Evolutionary conservation across 2,329 filamentous ascomycete species (phyloP).

Genomic region (Penicillium polonicum): DNA sequence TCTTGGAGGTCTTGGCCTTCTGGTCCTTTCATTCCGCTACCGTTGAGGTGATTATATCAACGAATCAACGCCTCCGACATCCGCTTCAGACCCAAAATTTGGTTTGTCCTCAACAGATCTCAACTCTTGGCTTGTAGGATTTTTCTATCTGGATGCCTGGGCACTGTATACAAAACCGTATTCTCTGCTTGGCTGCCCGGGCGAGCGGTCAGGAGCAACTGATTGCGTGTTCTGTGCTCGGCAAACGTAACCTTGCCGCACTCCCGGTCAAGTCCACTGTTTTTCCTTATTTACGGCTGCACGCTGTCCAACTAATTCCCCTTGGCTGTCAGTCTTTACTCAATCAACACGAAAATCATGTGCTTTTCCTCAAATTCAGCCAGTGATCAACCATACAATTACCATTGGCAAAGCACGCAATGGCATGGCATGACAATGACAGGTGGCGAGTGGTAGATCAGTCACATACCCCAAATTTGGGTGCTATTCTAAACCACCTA

Average conservation of each 20-base stretch:
- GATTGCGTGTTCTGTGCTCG: constrained; percentile 16
- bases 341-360: background rate
- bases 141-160: constrained; percentile 7
- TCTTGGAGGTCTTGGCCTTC: constrained; percentile 10
- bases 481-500: background rate
- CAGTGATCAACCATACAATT: background rate
- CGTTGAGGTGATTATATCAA: background rate
- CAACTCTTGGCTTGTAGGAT: constrained; percentile 5
- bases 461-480: background rate
- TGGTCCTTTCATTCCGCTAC: constrained; percentile 12
- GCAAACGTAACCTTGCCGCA: background rate
- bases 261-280: background rate
- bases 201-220: constrained; percentile 10
- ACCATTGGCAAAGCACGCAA: background rate
- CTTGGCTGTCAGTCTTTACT: background rate
- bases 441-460: constrained; percentile 5
- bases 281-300: background rate
- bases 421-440: background rate
- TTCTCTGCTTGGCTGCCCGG: constrained; percentile 15
- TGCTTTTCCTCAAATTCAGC: background rate
- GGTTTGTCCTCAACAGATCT: constrained; percentile 1
- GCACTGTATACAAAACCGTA: constrained; percentile 10
- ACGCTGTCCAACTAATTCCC: background rate
- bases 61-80: background rate
- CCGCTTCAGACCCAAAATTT: background rate